Percentiles rank a stretch among this genome's conserved stretches.
Evolutionary conservation across 805 yeast species (phyloP).

Genomic region (Nakazawaea ernobii): DNA sequence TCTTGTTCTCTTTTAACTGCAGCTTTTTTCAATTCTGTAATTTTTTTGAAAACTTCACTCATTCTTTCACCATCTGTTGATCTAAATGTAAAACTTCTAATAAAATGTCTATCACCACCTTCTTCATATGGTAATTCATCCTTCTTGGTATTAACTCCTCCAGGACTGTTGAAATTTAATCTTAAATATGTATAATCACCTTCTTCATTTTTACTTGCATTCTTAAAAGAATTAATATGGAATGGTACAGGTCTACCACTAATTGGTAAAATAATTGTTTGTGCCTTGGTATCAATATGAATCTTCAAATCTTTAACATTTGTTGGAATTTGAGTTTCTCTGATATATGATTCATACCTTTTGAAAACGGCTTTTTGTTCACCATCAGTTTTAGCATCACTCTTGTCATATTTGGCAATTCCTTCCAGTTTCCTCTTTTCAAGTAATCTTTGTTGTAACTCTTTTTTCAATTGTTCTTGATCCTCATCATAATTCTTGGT

Average conservation of each 20-base stretch:
- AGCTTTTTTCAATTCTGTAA: conserved; percentile 87
- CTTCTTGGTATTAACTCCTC: conserved; percentile 60
- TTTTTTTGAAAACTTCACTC: conserved; percentile 83
- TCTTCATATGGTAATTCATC: conserved; percentile 90
- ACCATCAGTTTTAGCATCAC: conserved; percentile 55
- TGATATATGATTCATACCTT: conserved; percentile 87
- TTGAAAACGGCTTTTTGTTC: conserved; percentile 74
- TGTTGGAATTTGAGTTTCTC: conserved; percentile 88
- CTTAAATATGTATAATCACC: conserved; percentile 91
- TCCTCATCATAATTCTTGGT: conserved; percentile 70
- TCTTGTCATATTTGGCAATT: conserved; percentile 69
- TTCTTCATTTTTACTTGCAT: conserved; percentile 93
- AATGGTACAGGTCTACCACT: conserved; percentile 97
- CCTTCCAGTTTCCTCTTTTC: conserved; percentile 86
- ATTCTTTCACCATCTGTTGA: conserved; percentile 88
- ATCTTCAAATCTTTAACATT: conserved; percentile 78
- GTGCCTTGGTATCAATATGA: conserved; percentile 82
- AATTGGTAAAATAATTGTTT: conserved; percentile 85
- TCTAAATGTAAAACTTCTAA: conserved; percentile 81
- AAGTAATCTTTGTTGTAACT: conserved; percentile 77
- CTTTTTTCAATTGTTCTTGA: conserved; percentile 72
- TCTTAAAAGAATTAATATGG: conserved; percentile 90
- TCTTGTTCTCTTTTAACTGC: conserved; percentile 88
- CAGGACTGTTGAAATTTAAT: conserved; percentile 88
- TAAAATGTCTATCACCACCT: conserved; percentile 76